Conservation (phyloP, 2,329 filamentous ascomycete genomes). For the Helotiales sp. region DNA sequence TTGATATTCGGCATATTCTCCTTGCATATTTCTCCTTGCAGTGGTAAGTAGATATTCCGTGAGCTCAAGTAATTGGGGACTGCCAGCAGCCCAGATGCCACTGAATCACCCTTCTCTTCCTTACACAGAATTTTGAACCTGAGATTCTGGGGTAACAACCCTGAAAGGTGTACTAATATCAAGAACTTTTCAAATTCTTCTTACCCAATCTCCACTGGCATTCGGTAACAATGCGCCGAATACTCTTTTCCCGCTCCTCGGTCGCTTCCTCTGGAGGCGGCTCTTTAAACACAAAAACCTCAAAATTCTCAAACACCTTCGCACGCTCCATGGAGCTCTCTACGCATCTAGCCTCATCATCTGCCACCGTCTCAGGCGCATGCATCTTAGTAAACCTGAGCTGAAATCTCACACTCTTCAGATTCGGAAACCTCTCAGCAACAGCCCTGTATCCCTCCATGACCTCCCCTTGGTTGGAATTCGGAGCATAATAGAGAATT, state of each 20-base stretch:
- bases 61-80: too few species aligned
- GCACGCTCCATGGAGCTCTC: neutral
- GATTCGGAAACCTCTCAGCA: neutral
- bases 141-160: too few species aligned
- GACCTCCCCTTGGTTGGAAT: neutral
- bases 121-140: too few species aligned
- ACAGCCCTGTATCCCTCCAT: neutral
- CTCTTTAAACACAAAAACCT: neutral
- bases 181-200: neutral
- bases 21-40: too few species aligned
- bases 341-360: neutral
- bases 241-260: neutral
- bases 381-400: neutral
- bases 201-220: neutral
- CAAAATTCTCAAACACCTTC: neutral
- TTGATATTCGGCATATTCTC: too few species aligned
- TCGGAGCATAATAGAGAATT: neutral
- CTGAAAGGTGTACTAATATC: too few species aligned
- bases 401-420: neutral
- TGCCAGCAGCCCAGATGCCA: too few species aligned
- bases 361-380: neutral
- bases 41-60: too few species aligned
- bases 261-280: neutral
- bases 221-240: neutral
- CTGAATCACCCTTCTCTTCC: too few species aligned